Conservation (phyloP, 805 yeast species). For the Candida adriatica region DNA sequence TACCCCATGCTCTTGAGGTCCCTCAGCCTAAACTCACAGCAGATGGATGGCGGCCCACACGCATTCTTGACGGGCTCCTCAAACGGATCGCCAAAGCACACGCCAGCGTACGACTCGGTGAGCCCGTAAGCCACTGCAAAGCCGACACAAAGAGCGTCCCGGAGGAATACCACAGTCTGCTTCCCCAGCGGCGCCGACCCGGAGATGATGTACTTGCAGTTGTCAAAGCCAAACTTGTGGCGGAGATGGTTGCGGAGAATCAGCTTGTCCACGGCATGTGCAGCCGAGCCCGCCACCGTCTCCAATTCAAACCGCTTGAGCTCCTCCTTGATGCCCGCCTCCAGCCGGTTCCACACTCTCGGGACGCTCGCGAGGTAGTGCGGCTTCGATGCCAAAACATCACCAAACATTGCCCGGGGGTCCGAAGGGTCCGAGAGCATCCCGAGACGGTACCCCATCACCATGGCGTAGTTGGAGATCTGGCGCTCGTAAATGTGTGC, state of each 20-base stretch:
- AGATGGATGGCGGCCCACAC: conserved; percentile 48
- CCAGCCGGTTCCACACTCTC: conserved; percentile 52
- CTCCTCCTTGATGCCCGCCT: conserved; percentile 41
- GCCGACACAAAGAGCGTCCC: conserved; percentile 44
- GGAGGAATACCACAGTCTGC: conserved; percentile 51
- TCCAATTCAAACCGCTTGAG: conserved; percentile 2
- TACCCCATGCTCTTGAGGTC: conserved; percentile 60
- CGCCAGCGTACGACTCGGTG: conserved; percentile 64
- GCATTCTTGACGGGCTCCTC: conserved; percentile 44
- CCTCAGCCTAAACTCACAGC: conserved; percentile 49
- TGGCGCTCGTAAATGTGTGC: conserved; percentile 52
- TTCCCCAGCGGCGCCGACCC: conserved; percentile 70
- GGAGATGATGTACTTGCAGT: conserved; percentile 30
- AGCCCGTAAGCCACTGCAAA: conserved; percentile 57
- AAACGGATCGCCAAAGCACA: conserved; percentile 34
- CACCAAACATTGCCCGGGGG: conserved; percentile 49
- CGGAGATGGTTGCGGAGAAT: conserved; percentile 30
- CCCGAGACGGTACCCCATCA: conserved; percentile 33
- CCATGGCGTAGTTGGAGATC: conserved; percentile 31
- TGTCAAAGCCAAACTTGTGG: conserved; percentile 37
- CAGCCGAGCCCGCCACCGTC: conserved; percentile 1
- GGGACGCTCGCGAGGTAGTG: conserved; percentile 50
- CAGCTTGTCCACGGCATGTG: conserved; percentile 5
- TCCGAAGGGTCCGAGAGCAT: conserved; percentile 34
- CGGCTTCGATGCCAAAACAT: conserved; percentile 47